phyloP scores from a whole-genome alignment of 1,284 basidiomycete species.

The Phellinidium pouzarii region DNA sequence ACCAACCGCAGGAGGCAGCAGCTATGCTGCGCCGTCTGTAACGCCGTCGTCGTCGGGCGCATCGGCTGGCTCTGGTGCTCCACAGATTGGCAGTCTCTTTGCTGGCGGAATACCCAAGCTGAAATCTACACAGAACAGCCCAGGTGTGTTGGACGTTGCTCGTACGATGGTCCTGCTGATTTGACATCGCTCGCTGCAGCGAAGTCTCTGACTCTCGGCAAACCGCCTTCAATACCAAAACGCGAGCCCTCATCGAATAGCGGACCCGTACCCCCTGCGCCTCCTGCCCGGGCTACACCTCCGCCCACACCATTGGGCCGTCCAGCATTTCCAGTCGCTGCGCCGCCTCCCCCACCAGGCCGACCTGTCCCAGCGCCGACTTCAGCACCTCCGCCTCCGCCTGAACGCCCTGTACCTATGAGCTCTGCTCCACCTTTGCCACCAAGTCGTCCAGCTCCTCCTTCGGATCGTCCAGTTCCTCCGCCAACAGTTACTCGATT shows the following conservation, averaged over 20 bases:
- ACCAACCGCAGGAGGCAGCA: conserved; percentile 34
- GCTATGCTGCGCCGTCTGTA: conserved; percentile 32
- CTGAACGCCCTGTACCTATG: conserved; percentile 24
- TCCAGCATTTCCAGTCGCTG: conserved; percentile 25
- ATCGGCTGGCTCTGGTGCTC: conserved; percentile 42
- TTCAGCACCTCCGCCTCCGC: conserved; percentile 19
- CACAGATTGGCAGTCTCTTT: conserved; percentile 80
- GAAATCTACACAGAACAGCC: conserved; percentile 62
- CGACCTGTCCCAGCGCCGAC: conserved; percentile 24
- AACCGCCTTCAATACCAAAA: conserved; percentile 61
- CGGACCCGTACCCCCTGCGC: conserved; percentile 30
- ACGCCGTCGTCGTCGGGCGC: conserved; percentile 21
- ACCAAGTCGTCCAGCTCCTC: conserved; percentile 21
- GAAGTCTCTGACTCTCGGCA: conserved; percentile 57
- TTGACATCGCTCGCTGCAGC: conserved; percentile 31
- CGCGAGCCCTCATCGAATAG: conserved; percentile 33
- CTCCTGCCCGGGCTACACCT: conserved; percentile 26
- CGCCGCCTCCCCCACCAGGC: conserved; percentile 27
- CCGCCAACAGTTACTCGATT: conserved; percentile 29
- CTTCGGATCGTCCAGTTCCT: conserved; percentile 30
- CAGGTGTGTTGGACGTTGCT: conserved; percentile 37
- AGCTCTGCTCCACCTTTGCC: conserved; percentile 25
- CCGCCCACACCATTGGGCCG: conserved; percentile 22
- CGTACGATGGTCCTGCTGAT: conserved; percentile 13
- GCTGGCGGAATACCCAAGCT: conserved; percentile 89